These are phyloP conservation scores for Kwoniella newhampshirensis DNA, from an alignment of 768 basidiomycete species.

Conservation along the genomic window DNA sequence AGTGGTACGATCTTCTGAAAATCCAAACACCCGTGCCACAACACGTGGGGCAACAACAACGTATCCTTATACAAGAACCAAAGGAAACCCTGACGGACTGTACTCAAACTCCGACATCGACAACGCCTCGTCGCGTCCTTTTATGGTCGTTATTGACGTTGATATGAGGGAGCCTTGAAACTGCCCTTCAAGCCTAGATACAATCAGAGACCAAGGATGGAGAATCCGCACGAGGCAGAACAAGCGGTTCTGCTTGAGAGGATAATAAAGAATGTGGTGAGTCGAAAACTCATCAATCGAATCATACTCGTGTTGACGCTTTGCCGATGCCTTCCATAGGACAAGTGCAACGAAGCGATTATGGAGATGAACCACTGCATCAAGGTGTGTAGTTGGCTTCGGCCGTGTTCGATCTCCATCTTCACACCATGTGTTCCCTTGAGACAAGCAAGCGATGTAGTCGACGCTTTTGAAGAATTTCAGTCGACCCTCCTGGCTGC, in stretches of 20 bases:
- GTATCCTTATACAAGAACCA: not conserved
- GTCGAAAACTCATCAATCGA: constrained; percentile 40
- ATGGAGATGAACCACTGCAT: constrained; percentile 83
- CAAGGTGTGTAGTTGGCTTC: constrained; percentile 60
- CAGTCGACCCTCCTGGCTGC: too few species aligned
- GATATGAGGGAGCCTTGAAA: not conserved
- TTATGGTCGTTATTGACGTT: not conserved
- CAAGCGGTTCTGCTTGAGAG: constrained; percentile 87
- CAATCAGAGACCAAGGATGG: constrained; percentile 60
- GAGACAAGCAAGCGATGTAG: too few species aligned
- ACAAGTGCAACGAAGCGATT: constrained; percentile 89
- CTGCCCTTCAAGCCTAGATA: not conserved
- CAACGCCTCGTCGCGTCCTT: too few species aligned
- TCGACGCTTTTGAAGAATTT: too few species aligned
- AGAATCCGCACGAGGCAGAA: constrained; percentile 90
- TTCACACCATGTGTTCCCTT: too few species aligned
- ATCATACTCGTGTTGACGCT: not conserved
- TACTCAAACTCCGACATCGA: too few species aligned
- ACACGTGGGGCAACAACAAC: not conserved
- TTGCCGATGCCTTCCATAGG: constrained; percentile 56
- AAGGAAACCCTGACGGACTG: not conserved
- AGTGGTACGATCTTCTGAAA: not conserved
- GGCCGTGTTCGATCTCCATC: too few species aligned
- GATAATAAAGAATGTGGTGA: constrained; percentile 83
- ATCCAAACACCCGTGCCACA: not conserved